Evolutionary conservation across 306 rosid species (phyloP), one percentile per base, ranked within the genome.

Genomic region (Psophocarpus tetragonolobus): DNA sequence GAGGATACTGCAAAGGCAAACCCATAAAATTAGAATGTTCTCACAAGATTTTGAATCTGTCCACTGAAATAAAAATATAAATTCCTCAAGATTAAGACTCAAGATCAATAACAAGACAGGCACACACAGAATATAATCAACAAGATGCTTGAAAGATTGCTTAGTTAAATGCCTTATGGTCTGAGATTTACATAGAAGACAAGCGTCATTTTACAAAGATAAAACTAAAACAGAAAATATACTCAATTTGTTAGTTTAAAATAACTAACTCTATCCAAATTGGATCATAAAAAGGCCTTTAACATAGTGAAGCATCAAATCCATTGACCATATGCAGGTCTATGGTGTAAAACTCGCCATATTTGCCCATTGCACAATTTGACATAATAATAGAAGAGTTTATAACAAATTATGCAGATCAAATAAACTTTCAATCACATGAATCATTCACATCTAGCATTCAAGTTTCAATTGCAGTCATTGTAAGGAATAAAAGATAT

Each of bases 1-100:
- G 98, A 58, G 98, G 97, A 85, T 74, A 95, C 98, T 92, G 93
- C 68, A 67, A 76, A 51, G 72, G 57, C 75, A 56, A 74, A 84
- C 44, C 45, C 32, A 81, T n/a, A 58, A 64, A 80, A 58, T 58
- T 53, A 50, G 60, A 72, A 64, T 70, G 21, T 30, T 47, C 72
- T 33, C 27, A 64, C 17, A 27, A 78, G 38, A 54, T 27, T 62
- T 60, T 29, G 38, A 63, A 35, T 29, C 73, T 53, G 32, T 68
- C 38, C 72, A 35, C 38, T 11, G 8, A 24, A 23, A 60, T 39
- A 33, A 39, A 8, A 5, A 10, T 13, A 76, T 11, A 77, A 53
- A 81, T 50, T 60, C 29, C 66, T 48, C 60, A 50, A 23, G 32
- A 23, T 30, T 56, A 10, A 29, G 38, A 27, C 11, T 29, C 36